Evolutionary conservation across 2,329 filamentous ascomycete species (phyloP).

Genomic region (Fusarium sp.): DNA sequence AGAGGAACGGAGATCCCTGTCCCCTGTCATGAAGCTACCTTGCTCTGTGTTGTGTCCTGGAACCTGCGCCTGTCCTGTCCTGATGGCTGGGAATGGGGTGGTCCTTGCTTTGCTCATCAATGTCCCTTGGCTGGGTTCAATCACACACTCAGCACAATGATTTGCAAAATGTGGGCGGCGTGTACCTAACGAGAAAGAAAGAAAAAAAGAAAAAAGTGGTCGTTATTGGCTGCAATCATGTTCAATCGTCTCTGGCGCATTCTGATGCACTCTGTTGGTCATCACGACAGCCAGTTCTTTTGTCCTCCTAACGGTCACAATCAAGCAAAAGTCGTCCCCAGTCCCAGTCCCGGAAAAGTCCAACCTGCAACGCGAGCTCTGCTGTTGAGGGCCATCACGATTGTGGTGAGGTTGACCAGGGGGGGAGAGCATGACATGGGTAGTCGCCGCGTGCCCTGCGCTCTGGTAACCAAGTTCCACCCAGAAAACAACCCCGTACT

Average conservation of each 20-base stretch:
- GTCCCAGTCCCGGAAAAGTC: slow-evolving; percentile 8
- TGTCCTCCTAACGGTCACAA: no score
- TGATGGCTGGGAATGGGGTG: slow-evolving; percentile 19
- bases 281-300: no score
- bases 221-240: neutral
- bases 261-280: neutral
- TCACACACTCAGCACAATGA: slow-evolving; percentile 16
- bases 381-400: slow-evolving; percentile 38
- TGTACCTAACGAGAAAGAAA: slow-evolving; percentile 6
- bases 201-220: neutral
- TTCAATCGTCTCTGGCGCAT: neutral
- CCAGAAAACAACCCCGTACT: slow-evolving; percentile 36
- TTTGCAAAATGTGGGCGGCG: slow-evolving; percentile 44
- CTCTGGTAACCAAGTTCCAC: slow-evolving; percentile 30
- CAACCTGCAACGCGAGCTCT: slow-evolving; percentile 32
- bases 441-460: slow-evolving; percentile 36
- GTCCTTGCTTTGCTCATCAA: slow-evolving; percentile 39
- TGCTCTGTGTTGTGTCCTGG: slow-evolving; percentile 26
- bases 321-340: slow-evolving; percentile 13
- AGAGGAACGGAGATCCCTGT: slow-evolving; percentile 39
- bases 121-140: slow-evolving; percentile 40
- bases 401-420: slow-evolving; percentile 40
- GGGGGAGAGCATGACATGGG: slow-evolving; percentile 32
- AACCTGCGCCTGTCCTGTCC: slow-evolving; percentile 29
- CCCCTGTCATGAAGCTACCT: slow-evolving; percentile 36